These are phyloP conservation scores for Elymus sibiricus DNA, from an alignment of 176 grass and related monocot species.

Conservation along the genomic window DNA sequence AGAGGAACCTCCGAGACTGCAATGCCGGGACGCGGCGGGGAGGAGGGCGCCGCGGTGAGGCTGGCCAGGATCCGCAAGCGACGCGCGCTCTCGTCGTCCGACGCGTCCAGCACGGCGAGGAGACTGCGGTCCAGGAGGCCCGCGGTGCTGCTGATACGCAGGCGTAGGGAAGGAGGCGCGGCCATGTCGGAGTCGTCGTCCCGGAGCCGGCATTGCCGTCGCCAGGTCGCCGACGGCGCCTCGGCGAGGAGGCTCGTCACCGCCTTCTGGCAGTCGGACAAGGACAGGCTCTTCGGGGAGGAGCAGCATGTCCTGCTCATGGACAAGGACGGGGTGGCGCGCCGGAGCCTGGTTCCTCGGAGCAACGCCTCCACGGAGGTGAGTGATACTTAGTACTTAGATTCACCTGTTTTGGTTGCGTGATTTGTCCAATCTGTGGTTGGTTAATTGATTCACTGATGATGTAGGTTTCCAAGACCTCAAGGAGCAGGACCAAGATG, in stretches of 20 bases:
- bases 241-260: constrained; percentile 68
- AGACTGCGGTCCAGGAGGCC: constrained; percentile 36
- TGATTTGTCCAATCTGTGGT: background rate
- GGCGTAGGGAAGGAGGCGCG: constrained; percentile 15
- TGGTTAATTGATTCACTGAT: background rate
- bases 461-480: constrained; percentile 36
- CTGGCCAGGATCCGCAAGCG: constrained; percentile 41
- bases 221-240: constrained; percentile 10
- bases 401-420: background rate
- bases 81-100: constrained; percentile 58
- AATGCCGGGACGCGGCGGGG: constrained; percentile 42
- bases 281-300: constrained; percentile 28
- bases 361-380: constrained; percentile 36
- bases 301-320: background rate
- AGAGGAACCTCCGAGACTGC: background rate
- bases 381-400: background rate
- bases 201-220: constrained; percentile 32
- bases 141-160: constrained; percentile 46
- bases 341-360: constrained; percentile 25
- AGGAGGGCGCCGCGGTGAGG: constrained; percentile 10
- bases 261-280: constrained; percentile 71
- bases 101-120: constrained; percentile 34
- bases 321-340: background rate
- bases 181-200: constrained; percentile 52
- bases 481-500: constrained; percentile 30